phyloP scores from a whole-genome alignment of 208 protist species.

The Porcisia deanei region DNA sequence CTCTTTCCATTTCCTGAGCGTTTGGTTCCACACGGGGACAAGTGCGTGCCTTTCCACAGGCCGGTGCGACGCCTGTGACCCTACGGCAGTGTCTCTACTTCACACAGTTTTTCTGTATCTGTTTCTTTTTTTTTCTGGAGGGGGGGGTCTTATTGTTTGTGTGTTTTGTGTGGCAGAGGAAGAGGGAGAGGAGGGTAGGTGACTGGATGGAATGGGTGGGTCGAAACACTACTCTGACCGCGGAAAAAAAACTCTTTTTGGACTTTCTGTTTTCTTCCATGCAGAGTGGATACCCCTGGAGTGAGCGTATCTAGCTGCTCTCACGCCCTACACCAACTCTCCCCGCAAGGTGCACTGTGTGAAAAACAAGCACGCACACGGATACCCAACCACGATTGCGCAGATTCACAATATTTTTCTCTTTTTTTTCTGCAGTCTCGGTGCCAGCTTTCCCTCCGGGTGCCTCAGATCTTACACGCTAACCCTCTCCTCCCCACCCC shows the following conservation, averaged over 20 bases:
- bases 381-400: background rate
- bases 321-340: background rate
- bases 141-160: background rate
- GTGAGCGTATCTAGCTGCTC: background rate
- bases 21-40: background rate
- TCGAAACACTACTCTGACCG: background rate
- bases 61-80: background rate
- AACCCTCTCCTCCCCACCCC: background rate
- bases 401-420: background rate
- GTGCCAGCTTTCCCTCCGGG: background rate
- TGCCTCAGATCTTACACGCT: background rate
- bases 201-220: too few relatives aligned
- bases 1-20: background rate
- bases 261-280: background rate
- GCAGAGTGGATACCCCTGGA: background rate
- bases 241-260: background rate
- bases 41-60: background rate
- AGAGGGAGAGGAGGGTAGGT: background rate
- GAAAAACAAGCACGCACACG: background rate
- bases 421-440: too few relatives aligned
- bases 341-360: background rate
- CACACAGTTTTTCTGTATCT: background rate
- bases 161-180: background rate
- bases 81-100: background rate
- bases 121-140: background rate